A percentile compares a stretch with the other conserved stretches of the same genome.
Conservation (phyloP, 1,284 basidiomycete genomes). For the Moesziomyces sp. region DNA sequence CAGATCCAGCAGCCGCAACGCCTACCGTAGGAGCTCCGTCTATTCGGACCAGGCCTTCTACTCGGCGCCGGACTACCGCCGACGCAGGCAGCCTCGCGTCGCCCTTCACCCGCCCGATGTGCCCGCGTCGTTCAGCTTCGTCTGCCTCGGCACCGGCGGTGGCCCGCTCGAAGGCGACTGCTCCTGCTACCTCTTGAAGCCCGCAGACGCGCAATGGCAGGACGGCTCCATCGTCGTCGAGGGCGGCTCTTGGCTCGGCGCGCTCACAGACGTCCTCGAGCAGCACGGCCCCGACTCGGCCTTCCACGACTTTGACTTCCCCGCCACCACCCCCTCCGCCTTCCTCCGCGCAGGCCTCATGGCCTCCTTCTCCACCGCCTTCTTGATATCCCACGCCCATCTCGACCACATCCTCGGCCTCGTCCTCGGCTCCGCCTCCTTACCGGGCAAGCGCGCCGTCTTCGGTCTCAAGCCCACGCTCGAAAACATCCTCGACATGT, state of each 20-base stretch:
- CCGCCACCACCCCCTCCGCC: conserved; percentile 38
- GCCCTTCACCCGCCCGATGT: conserved; percentile 40
- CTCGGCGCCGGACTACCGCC: conserved; percentile 37
- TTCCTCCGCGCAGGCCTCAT: conserved; percentile 57
- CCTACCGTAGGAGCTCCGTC: conserved; percentile 16
- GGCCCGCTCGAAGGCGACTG: conserved; percentile 69
- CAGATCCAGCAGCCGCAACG: conserved; percentile 14
- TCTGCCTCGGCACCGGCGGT: conserved; percentile 69
- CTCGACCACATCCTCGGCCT: conserved; percentile 82
- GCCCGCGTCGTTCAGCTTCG: conserved; percentile 57
- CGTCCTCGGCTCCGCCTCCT: conserved; percentile 78
- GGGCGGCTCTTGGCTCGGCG: conserved; percentile 66
- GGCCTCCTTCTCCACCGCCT: conserved; percentile 56
- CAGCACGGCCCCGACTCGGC: conserved; percentile 53
- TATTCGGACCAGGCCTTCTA: conserved; percentile 43
- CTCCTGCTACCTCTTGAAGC: conserved; percentile 69
- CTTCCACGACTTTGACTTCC: conserved; percentile 58
- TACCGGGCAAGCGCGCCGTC: conserved; percentile 76
- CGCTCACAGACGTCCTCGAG: conserved; percentile 57
- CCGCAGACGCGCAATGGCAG: conserved; percentile 60
- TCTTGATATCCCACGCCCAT: conserved; percentile 81
- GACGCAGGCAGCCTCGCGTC: conserved; percentile 41
- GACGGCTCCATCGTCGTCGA: conserved; percentile 67
- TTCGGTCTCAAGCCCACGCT: conserved; percentile 75
- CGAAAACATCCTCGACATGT: conserved; percentile 77